Conservation (phyloP, 1,139 yeast species). For the Debaryomyces sp. region DNA sequence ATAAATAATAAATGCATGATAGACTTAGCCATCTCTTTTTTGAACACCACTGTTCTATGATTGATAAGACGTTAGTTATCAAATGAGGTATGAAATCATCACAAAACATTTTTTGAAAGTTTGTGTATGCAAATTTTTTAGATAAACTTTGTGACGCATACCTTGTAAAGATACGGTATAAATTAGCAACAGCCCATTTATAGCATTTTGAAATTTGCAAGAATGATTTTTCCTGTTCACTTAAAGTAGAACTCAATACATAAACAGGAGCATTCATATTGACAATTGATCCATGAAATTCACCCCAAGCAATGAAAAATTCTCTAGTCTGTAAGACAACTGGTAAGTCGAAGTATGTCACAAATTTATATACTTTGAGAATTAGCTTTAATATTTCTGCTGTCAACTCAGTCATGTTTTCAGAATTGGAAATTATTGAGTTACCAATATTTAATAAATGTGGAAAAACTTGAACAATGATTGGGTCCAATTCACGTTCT, state of each 20-base stretch:
- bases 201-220: constrained; percentile 64
- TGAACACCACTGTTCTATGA: constrained; percentile 74
- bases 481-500: constrained; percentile 54
- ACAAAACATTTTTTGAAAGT: constrained; percentile 51
- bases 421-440: constrained; percentile 46
- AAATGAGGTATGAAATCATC: constrained; percentile 73
- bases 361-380: constrained; percentile 79
- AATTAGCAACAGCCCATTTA: constrained; percentile 88
- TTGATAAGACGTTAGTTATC: constrained; percentile 60
- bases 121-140: constrained; percentile 52
- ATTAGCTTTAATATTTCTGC: constrained; percentile 82
- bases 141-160: constrained; percentile 61
- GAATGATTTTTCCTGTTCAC: constrained; percentile 40
- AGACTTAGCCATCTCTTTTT: constrained; percentile 69
- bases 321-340: constrained; percentile 61
- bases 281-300: constrained; percentile 71
- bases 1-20: constrained; percentile 65
- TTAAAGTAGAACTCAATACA: constrained; percentile 30
- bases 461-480: constrained; percentile 70
- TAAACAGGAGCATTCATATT: constrained; percentile 60
- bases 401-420: constrained; percentile 39
- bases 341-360: constrained; percentile 81
- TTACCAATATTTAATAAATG: constrained; percentile 68
- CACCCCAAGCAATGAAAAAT: constrained; percentile 70
- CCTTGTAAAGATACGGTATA: constrained; percentile 72